Evolutionary conservation across 108 stramenopile species (phyloP).

Genomic region (Epipyxis sp.): DNA sequence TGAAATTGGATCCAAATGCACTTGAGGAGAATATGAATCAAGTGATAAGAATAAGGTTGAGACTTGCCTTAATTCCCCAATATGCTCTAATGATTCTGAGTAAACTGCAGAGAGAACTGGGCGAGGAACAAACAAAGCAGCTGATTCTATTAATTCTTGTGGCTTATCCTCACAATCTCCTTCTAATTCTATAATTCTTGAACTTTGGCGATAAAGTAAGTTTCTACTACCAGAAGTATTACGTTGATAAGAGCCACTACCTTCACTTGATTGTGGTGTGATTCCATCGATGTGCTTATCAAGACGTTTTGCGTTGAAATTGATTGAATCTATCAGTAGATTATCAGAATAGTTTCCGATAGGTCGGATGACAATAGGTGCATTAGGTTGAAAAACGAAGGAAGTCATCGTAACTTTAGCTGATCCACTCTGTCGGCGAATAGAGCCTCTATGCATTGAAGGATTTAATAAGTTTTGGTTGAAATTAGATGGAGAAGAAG

Average conservation of each 20-base stretch:
- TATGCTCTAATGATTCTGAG: conserved; percentile 11
- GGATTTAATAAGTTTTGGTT: not conserved
- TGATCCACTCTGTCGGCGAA: not conserved
- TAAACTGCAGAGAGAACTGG: conserved; percentile 24
- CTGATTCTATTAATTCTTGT: not conserved
- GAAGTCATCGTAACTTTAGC: not conserved
- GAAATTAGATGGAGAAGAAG: not conserved
- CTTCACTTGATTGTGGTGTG: too few relatives aligned
- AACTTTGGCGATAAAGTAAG: not conserved
- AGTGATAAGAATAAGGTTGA: conserved; percentile 26
- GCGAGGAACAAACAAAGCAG: conserved; percentile 23
- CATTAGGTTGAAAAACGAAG: not conserved
- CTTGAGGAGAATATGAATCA: conserved; percentile 19
- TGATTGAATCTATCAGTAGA: not conserved
- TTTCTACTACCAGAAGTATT: not conserved
- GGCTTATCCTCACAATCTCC: not conserved
- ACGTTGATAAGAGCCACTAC: not conserved
- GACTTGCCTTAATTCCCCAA: conserved; percentile 21
- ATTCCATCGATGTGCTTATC: too few relatives aligned
- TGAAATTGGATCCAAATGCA: not conserved
- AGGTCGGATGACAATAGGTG: not conserved
- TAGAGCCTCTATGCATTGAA: not conserved
- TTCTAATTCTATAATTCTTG: not conserved
- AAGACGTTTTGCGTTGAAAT: too few relatives aligned
- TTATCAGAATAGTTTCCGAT: not conserved